Evolutionary conservation across 1,284 basidiomycete genomes (phyloP).

Genomic region (Mycocalia duriaeana): DNA sequence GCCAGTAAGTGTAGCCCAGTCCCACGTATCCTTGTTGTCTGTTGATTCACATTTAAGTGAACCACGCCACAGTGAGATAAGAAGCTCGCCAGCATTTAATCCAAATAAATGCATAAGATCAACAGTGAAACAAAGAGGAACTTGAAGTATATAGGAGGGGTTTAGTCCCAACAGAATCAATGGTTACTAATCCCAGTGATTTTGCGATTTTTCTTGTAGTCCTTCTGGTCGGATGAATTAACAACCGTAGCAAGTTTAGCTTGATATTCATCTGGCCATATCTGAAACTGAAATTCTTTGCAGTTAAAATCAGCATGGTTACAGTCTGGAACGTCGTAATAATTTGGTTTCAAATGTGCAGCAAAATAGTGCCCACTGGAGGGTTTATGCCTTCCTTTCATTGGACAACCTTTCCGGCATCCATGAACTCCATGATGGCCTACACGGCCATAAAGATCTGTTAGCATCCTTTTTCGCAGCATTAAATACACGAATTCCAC

Average conservation of each 20-base stretch:
- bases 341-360: conserved; percentile 19
- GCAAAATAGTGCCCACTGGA: conserved; percentile 27
- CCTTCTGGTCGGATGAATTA: conserved; percentile 12
- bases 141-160: conserved; percentile 11
- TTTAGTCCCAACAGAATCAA: conserved; percentile 26
- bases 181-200: conserved; percentile 31
- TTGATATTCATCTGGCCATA: conserved; percentile 10
- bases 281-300: conserved; percentile 2
- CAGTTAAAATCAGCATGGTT: conserved; percentile 26
- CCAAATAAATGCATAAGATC: conserved; percentile 29
- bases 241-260: conserved; percentile 14
- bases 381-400: conserved; percentile 27
- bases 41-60: conserved; percentile 21
- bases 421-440: conserved; percentile 28
- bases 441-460: conserved; percentile 26
- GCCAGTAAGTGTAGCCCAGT: conserved; percentile 27
- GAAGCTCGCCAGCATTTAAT: conserved; percentile 26
- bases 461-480: conserved; percentile 10
- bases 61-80: conserved; percentile 27
- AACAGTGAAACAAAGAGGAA: conserved; percentile 23
- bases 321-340: conserved; percentile 19
- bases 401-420: conserved; percentile 28
- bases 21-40: conserved; percentile 24
- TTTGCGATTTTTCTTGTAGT: conserved; percentile 21
- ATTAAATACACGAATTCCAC: not conserved